Evolutionary conservation across 148 eudicot species (phyloP).

Genomic region (Rhododendron simsii): DNA sequence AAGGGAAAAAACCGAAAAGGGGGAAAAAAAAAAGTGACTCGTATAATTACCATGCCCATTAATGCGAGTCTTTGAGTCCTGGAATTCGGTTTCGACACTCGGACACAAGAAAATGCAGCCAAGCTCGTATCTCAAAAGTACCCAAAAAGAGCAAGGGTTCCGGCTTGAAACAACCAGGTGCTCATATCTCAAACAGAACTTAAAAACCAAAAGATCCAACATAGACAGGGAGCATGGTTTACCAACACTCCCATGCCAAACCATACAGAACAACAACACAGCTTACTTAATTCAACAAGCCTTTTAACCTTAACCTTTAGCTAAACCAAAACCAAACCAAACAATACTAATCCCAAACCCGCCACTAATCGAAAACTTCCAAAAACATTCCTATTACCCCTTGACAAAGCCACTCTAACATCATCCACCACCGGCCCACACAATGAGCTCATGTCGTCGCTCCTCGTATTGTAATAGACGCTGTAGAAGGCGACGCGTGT

Average conservation of each 20-base stretch:
- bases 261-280: neutral
- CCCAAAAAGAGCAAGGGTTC: neutral
- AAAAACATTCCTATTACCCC: conserved; percentile 24
- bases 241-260: conserved; percentile 11
- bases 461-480: conserved; percentile 87
- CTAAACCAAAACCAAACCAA: conserved; percentile 15
- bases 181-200: neutral
- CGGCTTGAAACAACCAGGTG: neutral
- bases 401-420: conserved; percentile 71
- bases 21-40: neutral
- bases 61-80: neutral
- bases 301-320: neutral
- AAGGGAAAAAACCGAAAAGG: neutral
- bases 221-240: conserved; percentile 18
- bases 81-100: neutral
- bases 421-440: conserved; percentile 97
- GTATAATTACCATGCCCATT: neutral
- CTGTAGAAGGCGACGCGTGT: conserved; percentile 85
- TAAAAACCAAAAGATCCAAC: neutral
- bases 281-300: neutral
- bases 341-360: conserved; percentile 21
- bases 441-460: conserved; percentile 90
- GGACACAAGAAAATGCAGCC: neutral
- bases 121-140: neutral
- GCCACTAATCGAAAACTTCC: conserved; percentile 22